Evolutionary conservation across 768 basidiomycete genomes (phyloP).

Genomic region (Trametes coccinea): DNA sequence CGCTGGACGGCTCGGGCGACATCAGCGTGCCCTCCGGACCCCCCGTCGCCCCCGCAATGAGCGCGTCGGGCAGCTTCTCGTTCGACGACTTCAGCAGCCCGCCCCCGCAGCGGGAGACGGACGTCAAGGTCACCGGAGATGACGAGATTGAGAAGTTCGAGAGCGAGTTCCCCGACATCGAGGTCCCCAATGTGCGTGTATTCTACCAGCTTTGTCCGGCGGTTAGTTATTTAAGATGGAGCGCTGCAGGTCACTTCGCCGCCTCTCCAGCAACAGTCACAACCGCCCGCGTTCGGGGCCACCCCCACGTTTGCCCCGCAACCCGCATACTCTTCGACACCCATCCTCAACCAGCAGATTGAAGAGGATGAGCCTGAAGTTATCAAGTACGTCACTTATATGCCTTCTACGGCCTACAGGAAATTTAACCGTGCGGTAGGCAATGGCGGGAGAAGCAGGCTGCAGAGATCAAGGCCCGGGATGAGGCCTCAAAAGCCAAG

Average conservation of each 20-base stretch:
- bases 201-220: conserved; percentile 14
- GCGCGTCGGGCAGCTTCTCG: conserved; percentile 47
- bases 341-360: conserved; percentile 66
- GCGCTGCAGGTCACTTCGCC: conserved; percentile 17
- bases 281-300: conserved; percentile 46
- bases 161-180: conserved; percentile 82
- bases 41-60: conserved; percentile 24
- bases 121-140: conserved; percentile 80
- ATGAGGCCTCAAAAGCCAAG: conserved; percentile 73
- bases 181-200: conserved; percentile 43
- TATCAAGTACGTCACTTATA: conserved; percentile 62
- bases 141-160: conserved; percentile 87
- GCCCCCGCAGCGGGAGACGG: conserved; percentile 41
- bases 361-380: conserved; percentile 85
- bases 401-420: not conserved
- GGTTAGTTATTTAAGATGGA: not conserved
- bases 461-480: conserved; percentile 79
- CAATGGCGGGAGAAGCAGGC: conserved; percentile 88
- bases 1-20: conserved; percentile 65
- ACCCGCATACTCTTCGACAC: conserved; percentile 69
- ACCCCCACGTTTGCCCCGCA: conserved; percentile 69
- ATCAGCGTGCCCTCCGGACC: conserved; percentile 43
- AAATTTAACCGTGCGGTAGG: conserved; percentile 39
- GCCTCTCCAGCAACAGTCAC: conserved; percentile 16
- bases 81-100: conserved; percentile 65